Conservation (phyloP, 2,329 filamentous ascomycete genomes). For the Claviceps sp. region DNA sequence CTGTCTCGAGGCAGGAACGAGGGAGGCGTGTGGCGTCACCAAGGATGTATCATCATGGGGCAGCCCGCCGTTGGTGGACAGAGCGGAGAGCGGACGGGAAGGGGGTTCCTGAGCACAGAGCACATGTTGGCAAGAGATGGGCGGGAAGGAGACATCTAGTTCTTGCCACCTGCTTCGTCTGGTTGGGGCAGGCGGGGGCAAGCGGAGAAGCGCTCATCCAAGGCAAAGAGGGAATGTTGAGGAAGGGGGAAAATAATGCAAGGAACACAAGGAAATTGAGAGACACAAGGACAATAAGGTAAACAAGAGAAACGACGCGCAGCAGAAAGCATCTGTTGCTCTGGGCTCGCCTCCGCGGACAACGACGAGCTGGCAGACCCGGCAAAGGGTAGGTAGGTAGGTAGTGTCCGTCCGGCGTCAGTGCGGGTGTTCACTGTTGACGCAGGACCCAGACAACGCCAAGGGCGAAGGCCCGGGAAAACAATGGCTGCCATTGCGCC, state of each 20-base stretch:
- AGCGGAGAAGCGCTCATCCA: background rate
- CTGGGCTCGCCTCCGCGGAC: no score
- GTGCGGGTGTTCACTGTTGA: background rate
- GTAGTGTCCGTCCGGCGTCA: background rate
- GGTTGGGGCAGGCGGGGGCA: background rate
- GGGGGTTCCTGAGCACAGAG: background rate
- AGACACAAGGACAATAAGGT: no score
- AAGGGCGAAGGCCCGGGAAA: background rate
- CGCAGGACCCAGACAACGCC: no score
- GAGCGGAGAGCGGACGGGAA: background rate
- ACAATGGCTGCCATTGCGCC: background rate
- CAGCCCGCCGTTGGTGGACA: background rate
- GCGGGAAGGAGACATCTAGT: background rate
- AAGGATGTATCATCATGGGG: background rate
- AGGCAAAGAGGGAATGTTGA: background rate
- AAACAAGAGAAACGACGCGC: no score
- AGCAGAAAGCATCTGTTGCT: no score
- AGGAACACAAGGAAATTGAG: no score
- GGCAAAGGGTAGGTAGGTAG: no score
- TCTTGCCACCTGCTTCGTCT: background rate
- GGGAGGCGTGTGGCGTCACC: conserved; percentile 1
- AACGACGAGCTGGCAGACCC: no score
- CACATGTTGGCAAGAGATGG: background rate
- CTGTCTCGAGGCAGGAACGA: conserved; percentile 24
- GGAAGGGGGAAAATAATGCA: no score